phyloP scores from a whole-genome alignment of 2,329 filamentous ascomycete species.

The Metarhizium guizhouense region DNA sequence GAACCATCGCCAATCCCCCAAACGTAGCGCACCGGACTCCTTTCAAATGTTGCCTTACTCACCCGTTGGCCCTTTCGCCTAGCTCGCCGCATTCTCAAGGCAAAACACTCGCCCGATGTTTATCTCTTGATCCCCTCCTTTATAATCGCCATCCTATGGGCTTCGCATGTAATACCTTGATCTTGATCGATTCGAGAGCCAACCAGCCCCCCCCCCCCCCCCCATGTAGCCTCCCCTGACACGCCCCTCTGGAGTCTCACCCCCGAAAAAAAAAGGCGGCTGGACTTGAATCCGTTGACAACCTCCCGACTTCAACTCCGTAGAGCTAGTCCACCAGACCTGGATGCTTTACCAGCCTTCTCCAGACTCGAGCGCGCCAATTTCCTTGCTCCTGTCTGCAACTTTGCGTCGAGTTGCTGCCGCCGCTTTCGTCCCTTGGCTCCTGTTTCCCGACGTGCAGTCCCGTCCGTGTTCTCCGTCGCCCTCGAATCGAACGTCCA shows the following conservation, averaged over 20 bases:
- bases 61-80: not conserved
- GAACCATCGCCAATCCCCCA: not conserved
- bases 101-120: not conserved
- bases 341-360: constrained; percentile 37
- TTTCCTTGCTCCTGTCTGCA: constrained; percentile 20
- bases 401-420: constrained; percentile 13
- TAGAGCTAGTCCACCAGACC: constrained; percentile 16
- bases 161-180: not conserved
- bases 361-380: constrained; percentile 26
- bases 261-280: constrained; percentile 22
- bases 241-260: constrained; percentile 7
- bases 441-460: not conserved
- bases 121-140: not conserved
- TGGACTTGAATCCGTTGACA: constrained; percentile 22
- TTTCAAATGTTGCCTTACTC: not conserved
- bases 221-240: not conserved
- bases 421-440: constrained; percentile 6
- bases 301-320: constrained; percentile 15
- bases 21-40: not conserved
- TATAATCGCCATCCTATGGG: not conserved
- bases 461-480: not conserved
- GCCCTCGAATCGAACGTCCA: constrained; percentile 2
- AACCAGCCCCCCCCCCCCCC: not conserved
- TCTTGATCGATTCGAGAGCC: not conserved
- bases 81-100: not conserved